A percentile compares a stretch with the other conserved stretches of the same genome.
phyloP scores from a whole-genome alignment of 306 rosid species.

The Prunus kanzakura region DNA sequence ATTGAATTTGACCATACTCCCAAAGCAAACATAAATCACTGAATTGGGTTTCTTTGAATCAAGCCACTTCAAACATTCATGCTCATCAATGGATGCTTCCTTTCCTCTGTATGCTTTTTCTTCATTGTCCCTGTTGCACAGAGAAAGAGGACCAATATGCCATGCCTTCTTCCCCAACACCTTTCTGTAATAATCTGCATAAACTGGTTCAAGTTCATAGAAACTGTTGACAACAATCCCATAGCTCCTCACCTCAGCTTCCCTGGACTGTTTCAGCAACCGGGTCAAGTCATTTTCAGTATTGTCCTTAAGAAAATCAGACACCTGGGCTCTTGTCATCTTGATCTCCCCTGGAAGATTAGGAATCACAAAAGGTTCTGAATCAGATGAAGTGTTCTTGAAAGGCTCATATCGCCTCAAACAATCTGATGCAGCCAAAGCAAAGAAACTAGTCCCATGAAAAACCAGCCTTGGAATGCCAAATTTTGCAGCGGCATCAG shows the following conservation, averaged over 20 bases:
- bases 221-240: slow-evolving; percentile 34
- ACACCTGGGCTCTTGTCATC: slow-evolving; percentile 36
- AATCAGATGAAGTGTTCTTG: slow-evolving; percentile 32
- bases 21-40: slow-evolving; percentile 36
- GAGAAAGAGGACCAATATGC: slow-evolving; percentile 37
- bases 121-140: slow-evolving; percentile 4
- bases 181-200: slow-evolving; percentile 30
- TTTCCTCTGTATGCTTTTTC: slow-evolving; percentile 26
- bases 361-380: slow-evolving; percentile 44
- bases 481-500: slow-evolving; percentile 40
- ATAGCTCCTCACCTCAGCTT: slow-evolving; percentile 7
- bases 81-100: slow-evolving; percentile 15
- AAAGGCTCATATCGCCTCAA: slow-evolving; percentile 37
- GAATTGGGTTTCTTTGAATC: slow-evolving; percentile 23
- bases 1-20: slow-evolving; percentile 26
- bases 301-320: background rate
- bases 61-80: slow-evolving; percentile 38
- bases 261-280: background rate
- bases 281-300: background rate
- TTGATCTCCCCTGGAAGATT: slow-evolving; percentile 43
- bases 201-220: slow-evolving; percentile 34
- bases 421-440: slow-evolving; percentile 30
- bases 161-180: slow-evolving; percentile 25
- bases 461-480: slow-evolving; percentile 57
- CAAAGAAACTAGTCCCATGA: slow-evolving; percentile 45